Evolutionary conservation across 2,329 filamentous ascomycete species (phyloP).

Genomic region (Byssoonygena ceratinophila): DNA sequence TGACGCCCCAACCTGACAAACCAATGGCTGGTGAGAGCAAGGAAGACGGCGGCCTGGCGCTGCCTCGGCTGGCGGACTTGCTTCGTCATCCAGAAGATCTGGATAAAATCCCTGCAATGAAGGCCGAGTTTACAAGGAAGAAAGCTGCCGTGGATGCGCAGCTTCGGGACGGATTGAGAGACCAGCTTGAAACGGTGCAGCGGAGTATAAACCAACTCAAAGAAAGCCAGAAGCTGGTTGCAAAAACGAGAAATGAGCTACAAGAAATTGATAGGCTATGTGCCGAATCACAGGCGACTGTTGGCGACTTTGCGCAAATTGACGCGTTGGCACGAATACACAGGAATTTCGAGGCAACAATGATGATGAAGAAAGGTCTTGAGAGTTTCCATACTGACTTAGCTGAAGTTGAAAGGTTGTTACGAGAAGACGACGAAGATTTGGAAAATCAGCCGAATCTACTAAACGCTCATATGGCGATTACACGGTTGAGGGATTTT

Average conservation of each 20-base stretch:
- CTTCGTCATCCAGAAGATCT: slow-evolving; percentile 93
- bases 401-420: slow-evolving; percentile 61
- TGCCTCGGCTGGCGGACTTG: slow-evolving; percentile 75
- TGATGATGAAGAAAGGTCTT: slow-evolving; percentile 84
- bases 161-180: slow-evolving; percentile 74
- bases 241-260: slow-evolving; percentile 94
- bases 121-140: slow-evolving; percentile 87
- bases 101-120: slow-evolving; percentile 84
- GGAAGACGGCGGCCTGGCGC: slow-evolving; percentile 51
- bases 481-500: slow-evolving; percentile 86
- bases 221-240: slow-evolving; percentile 83
- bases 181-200: slow-evolving; percentile 91
- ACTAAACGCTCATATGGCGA: slow-evolving; percentile 77
- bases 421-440: slow-evolving; percentile 74
- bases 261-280: slow-evolving; percentile 97
- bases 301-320: slow-evolving; percentile 92
- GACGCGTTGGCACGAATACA: slow-evolving; percentile 47
- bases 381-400: slow-evolving; percentile 76
- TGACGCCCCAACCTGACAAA: slow-evolving; percentile 3
- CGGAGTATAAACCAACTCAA: slow-evolving; percentile 79
- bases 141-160: slow-evolving; percentile 85
- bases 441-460: slow-evolving; percentile 85
- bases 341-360: slow-evolving; percentile 86
- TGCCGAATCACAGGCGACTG: slow-evolving; percentile 94
- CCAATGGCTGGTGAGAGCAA: slow-evolving; percentile 30